Evolutionary conservation across 345 rosid species (phyloP).

Genomic region (Nephelium lappaceum): DNA sequence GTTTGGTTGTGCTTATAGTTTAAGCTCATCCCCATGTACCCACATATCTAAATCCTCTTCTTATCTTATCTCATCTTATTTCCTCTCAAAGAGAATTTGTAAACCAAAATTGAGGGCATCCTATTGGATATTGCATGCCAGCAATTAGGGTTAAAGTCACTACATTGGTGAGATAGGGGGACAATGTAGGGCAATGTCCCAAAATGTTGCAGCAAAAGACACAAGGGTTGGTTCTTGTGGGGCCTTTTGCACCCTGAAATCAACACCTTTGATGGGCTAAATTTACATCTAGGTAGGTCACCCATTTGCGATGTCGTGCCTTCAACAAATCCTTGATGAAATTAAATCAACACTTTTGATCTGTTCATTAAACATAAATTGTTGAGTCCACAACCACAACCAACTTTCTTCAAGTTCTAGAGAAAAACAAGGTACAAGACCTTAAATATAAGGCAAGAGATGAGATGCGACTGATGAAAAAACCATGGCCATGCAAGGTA

Average conservation of each 20-base stretch:
- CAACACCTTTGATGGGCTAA: slow-evolving; percentile 8
- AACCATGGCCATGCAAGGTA: slow-evolving; percentile 44
- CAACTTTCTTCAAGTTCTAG: not conserved
- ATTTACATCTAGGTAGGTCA: not conserved
- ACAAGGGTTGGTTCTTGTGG: slow-evolving; percentile 12
- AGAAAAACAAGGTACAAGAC: not conserved
- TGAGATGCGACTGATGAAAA: slow-evolving; percentile 36
- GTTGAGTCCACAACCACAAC: not conserved
- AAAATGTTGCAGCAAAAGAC: not conserved
- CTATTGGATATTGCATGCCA: slow-evolving; percentile 11
- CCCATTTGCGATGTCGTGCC: not conserved
- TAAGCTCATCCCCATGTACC: not conserved
- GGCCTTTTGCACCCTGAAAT: slow-evolving; percentile 13
- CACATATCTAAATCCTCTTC: slow-evolving; percentile 9
- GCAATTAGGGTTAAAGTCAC: not conserved
- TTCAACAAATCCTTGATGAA: not conserved
- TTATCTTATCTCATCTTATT: slow-evolving; percentile 15
- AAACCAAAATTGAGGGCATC: not conserved
- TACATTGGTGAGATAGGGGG: slow-evolving; percentile 11
- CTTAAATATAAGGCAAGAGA: not conserved
- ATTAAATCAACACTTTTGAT: not conserved
- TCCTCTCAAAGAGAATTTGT: not conserved
- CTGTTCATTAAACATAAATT: not conserved
- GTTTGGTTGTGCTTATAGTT: not conserved
- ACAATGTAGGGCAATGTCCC: slow-evolving; percentile 6